Conservation (phyloP, 768 basidiomycete genomes). For the Lactarius sp. region DNA sequence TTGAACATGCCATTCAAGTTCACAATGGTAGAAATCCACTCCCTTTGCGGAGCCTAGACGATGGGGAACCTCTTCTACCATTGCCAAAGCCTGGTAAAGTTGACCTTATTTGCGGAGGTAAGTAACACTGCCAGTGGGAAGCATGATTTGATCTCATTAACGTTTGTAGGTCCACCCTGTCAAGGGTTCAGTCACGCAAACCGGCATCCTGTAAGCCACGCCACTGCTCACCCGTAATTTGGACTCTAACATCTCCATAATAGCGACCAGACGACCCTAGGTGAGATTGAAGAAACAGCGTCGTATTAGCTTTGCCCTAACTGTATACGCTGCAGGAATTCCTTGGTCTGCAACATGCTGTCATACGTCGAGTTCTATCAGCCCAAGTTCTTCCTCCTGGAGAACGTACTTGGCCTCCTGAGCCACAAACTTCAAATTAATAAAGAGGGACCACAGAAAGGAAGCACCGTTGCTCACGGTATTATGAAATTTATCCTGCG, state of each 20-base stretch:
- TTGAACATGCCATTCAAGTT: conserved; percentile 53
- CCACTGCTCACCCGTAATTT: background rate
- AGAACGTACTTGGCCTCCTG: conserved; percentile 67
- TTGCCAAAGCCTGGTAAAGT: conserved; percentile 59
- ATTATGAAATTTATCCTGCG: conserved; percentile 65
- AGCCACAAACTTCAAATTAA: conserved; percentile 44
- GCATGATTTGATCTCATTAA: background rate
- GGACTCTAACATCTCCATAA: conserved; percentile 1
- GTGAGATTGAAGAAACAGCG: conserved; percentile 30
- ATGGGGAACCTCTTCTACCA: conserved; percentile 35
- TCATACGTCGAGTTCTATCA: conserved; percentile 62
- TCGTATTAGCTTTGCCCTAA: background rate
- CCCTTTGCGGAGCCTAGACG: conserved; percentile 38
- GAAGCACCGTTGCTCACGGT: conserved; percentile 44
- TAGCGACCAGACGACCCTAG: conserved; percentile 59
- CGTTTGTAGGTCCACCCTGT: conserved; percentile 60
- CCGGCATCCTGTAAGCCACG: conserved; percentile 45
- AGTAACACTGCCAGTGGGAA: conserved; percentile 19
- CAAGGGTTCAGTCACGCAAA: conserved; percentile 69
- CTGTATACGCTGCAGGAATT: conserved; percentile 40
- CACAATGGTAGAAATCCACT: conserved; percentile 38
- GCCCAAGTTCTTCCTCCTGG: conserved; percentile 60
- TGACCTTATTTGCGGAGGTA: conserved; percentile 73
- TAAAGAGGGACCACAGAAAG: conserved; percentile 32
- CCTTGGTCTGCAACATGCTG: conserved; percentile 65